These are phyloP conservation scores for Mycena chlorophos DNA, from an alignment of 768 basidiomycete genomes.

Conservation along the genomic window DNA sequence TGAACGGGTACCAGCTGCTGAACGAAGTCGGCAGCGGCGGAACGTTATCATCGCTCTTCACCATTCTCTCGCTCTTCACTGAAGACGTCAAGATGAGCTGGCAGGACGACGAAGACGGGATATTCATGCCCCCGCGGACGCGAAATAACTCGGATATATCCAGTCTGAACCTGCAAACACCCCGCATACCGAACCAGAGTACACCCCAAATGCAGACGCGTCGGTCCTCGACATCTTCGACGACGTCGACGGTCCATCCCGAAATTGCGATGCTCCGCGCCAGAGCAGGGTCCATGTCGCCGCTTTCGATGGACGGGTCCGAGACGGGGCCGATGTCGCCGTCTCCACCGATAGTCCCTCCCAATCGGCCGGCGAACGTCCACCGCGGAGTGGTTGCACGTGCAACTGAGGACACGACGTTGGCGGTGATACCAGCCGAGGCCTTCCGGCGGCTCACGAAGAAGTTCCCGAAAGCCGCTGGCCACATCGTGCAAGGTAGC, in stretches of 20 bases:
- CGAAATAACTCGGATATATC: slow-evolving; percentile 65
- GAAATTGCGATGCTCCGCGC: slow-evolving; percentile 32
- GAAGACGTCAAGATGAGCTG: slow-evolving; percentile 91
- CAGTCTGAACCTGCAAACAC: slow-evolving; percentile 51
- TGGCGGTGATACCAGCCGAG: slow-evolving; percentile 98
- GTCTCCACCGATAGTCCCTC: slow-evolving; percentile 24
- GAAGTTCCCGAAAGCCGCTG: slow-evolving; percentile 95
- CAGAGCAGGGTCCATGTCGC: slow-evolving; percentile 28
- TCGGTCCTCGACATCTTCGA: slow-evolving; percentile 64
- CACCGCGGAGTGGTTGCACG: slow-evolving; percentile 84
- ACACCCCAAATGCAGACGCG: slow-evolving; percentile 43
- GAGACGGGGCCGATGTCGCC: slow-evolving; percentile 7
- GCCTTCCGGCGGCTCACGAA: slow-evolving; percentile 93
- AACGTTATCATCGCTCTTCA: slow-evolving; percentile 93
- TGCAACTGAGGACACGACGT: slow-evolving; percentile 89
- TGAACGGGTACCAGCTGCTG: slow-evolving; percentile 94
- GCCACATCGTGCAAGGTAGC: slow-evolving; percentile 94
- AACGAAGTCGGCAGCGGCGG: slow-evolving; percentile 97
- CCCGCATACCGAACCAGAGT: no score
- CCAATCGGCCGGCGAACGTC: slow-evolving; percentile 33
- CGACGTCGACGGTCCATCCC: slow-evolving; percentile 68
- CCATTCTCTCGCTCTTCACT: slow-evolving; percentile 94
- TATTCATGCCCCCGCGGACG: slow-evolving; percentile 33
- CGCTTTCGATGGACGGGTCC: slow-evolving; percentile 24
- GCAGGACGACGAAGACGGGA: slow-evolving; percentile 60